Evolutionary conservation across 192 early-diverging fungal genomes (phyloP).

Genomic region (Thoreauomyces humboldtii): DNA sequence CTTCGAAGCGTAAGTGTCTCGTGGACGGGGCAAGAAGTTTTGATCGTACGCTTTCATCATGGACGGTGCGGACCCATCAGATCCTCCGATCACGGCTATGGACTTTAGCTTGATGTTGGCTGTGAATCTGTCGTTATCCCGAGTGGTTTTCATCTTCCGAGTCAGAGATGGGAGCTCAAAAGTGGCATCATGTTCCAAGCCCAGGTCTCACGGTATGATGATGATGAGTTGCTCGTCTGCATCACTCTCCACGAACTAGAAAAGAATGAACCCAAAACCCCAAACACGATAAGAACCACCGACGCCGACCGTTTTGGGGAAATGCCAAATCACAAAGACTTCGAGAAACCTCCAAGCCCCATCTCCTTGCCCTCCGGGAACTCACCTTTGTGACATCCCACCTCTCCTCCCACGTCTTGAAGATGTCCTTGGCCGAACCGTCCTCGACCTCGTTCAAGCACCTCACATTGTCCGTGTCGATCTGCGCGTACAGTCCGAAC

Average conservation of each 20-base stretch:
- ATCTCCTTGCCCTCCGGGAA: too few relatives aligned
- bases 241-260: constrained; percentile 72
- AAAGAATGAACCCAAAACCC: too few relatives aligned
- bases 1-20: too few relatives aligned
- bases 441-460: constrained; percentile 77
- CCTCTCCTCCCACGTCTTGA: constrained; percentile 84
- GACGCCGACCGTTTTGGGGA: too few relatives aligned
- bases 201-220: constrained; percentile 78
- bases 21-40: too few relatives aligned
- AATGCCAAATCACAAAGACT: too few relatives aligned
- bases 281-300: too few relatives aligned
- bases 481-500: constrained; percentile 65
- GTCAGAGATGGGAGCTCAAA: background rate
- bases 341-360: too few relatives aligned
- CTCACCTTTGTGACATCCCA: constrained; percentile 64
- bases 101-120: constrained; percentile 87
- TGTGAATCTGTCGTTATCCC: constrained; percentile 77
- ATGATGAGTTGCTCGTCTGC: constrained; percentile 90
- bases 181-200: too few relatives aligned
- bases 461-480: constrained; percentile 74
- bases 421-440: constrained; percentile 64
- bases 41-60: constrained; percentile 74
- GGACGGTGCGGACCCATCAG: constrained; percentile 59
- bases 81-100: constrained; percentile 72
- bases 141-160: background rate